Conservation (phyloP, 2,329 filamentous ascomycete genomes). For the Fusarium sp. region DNA sequence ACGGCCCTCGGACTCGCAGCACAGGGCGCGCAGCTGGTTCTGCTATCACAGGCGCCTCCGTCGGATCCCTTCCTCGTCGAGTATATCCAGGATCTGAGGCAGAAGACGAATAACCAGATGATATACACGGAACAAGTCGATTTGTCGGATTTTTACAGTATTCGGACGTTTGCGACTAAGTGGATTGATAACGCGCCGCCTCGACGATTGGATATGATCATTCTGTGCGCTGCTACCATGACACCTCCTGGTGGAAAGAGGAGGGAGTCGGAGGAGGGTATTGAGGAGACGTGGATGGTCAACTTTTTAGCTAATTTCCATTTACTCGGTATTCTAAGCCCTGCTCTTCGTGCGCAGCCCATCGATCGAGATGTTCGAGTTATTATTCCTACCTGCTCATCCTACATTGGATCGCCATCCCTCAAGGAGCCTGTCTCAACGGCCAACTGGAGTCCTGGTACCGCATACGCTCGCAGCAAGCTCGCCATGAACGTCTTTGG, state of each 20-base stretch:
- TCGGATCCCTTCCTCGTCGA: constrained; percentile 90
- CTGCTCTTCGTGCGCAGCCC: constrained; percentile 88
- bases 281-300: constrained; percentile 91
- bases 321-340: constrained; percentile 87
- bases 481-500: constrained; percentile 90
- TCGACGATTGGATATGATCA: constrained; percentile 86
- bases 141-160: constrained; percentile 84
- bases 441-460: constrained; percentile 62
- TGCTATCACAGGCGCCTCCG: constrained; percentile 83
- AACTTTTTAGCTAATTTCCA: constrained; percentile 98
- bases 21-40: constrained; percentile 87
- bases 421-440: constrained; percentile 61
- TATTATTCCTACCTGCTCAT: constrained; percentile 84
- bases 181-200: constrained; percentile 97
- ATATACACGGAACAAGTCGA: constrained; percentile 97
- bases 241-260: constrained; percentile 71
- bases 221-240: constrained; percentile 83
- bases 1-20: constrained; percentile 77
- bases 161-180: constrained; percentile 92
- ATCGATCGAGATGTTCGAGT: constrained; percentile 92
- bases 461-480: constrained; percentile 71
- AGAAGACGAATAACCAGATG: constrained; percentile 79
- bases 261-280: constrained; percentile 74
- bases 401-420: constrained; percentile 82
- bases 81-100: constrained; percentile 87